Percentiles rank a stretch among this genome's conserved stretches.
phyloP scores from a whole-genome alignment of 2,329 filamentous ascomycete genomes.

The Aspergillus costaricaensis region DNA sequence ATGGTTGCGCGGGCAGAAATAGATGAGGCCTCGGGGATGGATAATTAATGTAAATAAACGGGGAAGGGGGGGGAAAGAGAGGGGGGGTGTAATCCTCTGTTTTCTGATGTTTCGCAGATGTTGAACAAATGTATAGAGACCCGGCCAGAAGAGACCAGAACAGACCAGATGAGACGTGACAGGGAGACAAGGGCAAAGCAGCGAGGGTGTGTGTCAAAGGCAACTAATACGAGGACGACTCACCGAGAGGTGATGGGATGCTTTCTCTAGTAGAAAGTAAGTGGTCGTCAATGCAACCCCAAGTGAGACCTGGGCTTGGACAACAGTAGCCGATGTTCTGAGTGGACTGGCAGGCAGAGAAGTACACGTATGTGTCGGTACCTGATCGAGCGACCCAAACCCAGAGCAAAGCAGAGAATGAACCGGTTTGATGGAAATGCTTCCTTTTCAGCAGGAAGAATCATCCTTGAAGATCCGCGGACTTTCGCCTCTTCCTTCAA shows the following conservation, averaged over 20 bases:
- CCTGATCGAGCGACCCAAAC: not conserved
- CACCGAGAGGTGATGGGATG: not conserved
- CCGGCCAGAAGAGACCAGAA: too few relatives aligned
- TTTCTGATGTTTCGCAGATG: not conserved
- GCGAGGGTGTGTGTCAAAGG: not conserved
- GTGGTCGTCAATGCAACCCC: not conserved
- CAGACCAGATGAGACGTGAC: too few relatives aligned
- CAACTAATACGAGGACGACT: not conserved
- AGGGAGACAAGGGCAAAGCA: not conserved
- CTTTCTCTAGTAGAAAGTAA: not conserved
- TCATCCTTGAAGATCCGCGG: not conserved
- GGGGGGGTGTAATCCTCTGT: not conserved
- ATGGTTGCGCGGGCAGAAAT: not conserved
- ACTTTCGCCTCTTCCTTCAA: slow-evolving; percentile 1
- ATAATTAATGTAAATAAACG: not conserved
- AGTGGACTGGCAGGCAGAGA: not conserved
- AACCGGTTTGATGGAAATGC: not conserved
- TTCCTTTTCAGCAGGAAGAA: not conserved
- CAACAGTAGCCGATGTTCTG: not conserved
- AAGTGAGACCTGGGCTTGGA: slow-evolving; percentile 1
- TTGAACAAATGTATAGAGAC: not conserved
- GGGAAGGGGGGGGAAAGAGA: not conserved
- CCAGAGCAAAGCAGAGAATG: not conserved
- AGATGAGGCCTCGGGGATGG: not conserved
- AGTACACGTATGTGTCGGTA: not conserved